Evolutionary conservation across 306 rosid species (phyloP), one percentile per base, ranked within the genome.

Genomic region (Coriaria nepalensis): DNA sequence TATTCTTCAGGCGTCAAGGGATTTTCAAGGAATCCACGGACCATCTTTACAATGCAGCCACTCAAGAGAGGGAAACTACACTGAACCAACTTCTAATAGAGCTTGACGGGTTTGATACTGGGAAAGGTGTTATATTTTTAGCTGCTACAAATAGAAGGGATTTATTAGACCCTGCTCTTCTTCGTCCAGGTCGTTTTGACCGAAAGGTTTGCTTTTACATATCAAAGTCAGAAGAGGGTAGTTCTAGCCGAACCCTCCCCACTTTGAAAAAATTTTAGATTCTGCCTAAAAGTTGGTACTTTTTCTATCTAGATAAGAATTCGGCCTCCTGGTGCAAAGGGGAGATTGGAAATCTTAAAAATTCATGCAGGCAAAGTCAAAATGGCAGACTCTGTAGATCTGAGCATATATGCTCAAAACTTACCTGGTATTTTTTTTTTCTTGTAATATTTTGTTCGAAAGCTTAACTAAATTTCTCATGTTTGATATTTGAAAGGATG

Each of bases 21-120:
- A 90, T 72, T 66, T 85, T 79, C 76, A 90, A 90, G 73, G 95
- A 85, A 58, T 52, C 81, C 35, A 14, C 73, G 5, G 95, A 85
- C 63, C 77, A 75, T 13, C 71, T 81, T 46, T 82, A 90, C 69
- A 90, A 90, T 47, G 98, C 98, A 33, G 92, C 94, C 58, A 90
- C 95, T 50, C 95, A 90, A 73, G 98, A 90, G 81, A 81, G 98
- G 75, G 98, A 90, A 75, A 90, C 98, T 43, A 85, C 98, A 53
- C 62, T 90, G 82, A 90, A 90, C 68, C 98, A 90, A 68, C 82
- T 90, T 60, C 65, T 85, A 65, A 90, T 85, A 50, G 95, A 90
- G 68, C 98, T 90, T 69, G 98, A 90, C 63, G 98, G 98, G 38
- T 90, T 90, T 63, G 98, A 90, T 75, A 90, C 98, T 13, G 98